Evolutionary conservation across 495 filamentous ascomycete genomes (phyloP), one percentile per base, ranked within the genome.

Genomic region (Schizothecium vesticola): DNA sequence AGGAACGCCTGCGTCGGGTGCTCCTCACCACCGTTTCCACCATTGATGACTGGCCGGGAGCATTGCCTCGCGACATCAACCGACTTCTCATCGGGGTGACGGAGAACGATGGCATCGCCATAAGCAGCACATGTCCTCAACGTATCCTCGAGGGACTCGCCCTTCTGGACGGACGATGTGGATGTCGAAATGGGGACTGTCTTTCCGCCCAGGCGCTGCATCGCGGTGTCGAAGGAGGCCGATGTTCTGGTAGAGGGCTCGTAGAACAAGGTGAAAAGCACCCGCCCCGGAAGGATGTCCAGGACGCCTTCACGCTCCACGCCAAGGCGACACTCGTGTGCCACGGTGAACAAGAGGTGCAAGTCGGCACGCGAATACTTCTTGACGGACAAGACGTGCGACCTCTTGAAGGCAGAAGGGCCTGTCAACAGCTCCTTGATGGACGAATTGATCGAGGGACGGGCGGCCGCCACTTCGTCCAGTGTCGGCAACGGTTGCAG

Each of bases 1-100:
- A 97, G 85, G 88, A 99, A 93, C 5, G 95, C 95, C 80, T 99
- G 95, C 0, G 96, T 98, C 3, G 95, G 95, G 79, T 99, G 95
- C 81, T 99, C 95, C 71, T 91, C 86, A 78, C 89, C 91, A 67
- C 95, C 95, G 76, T 98, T 99, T 60, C 95, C 95, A 71, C 92
- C 95, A 75, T 99, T 99, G 82, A 99, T 93, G 75, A 99, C 87
- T 2, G 95, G 95, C 1, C 97, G 92, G 26, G 88, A 87, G 55
- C 91, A 96, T 78, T 92, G 92, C 73, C 88, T 90, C 10, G 95
- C 96, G 51, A 88, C 85, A 36, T 89, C 88, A 23, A 91, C 90
- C 70, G 90, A 92, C 67, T 80, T 85, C 66, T 93, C 88, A 26
- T 91, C 87, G 5, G 95, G 95, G 76, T 99, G 95, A 63, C 95